Conservation (phyloP, 306 rosid species). For the Argentina anserina region DNA sequence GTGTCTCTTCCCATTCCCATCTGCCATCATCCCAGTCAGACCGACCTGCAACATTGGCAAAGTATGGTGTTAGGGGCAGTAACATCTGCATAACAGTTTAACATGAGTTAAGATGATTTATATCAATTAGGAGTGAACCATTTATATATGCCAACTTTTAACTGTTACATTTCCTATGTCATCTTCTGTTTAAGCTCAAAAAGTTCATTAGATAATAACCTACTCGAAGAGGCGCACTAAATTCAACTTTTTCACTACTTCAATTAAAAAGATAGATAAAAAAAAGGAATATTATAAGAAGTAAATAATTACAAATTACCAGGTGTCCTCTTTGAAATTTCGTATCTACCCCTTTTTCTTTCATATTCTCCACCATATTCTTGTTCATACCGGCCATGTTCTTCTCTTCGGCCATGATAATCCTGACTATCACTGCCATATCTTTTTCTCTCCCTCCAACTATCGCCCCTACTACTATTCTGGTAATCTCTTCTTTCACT, state of each 20-base stretch:
- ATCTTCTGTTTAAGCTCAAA: not conserved
- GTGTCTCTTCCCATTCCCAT: constrained; percentile 98
- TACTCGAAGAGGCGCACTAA: not conserved
- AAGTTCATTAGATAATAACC: not conserved
- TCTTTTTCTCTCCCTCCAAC: constrained; percentile 42
- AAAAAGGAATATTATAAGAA: not conserved
- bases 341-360: constrained; percentile 62
- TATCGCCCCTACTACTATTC: constrained; percentile 46
- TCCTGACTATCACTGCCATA: constrained; percentile 39
- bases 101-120: not conserved
- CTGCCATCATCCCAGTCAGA: constrained; percentile 94
- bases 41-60: constrained; percentile 49
- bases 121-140: not conserved
- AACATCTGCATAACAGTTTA: not conserved
- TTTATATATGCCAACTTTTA: not conserved
- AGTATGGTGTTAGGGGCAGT: constrained; percentile 14
- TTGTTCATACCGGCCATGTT: constrained; percentile 52
- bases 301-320: constrained; percentile 39
- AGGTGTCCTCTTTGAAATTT: constrained; percentile 71
- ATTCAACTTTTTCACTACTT: not conserved
- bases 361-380: constrained; percentile 46
- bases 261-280: not conserved
- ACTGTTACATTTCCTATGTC: not conserved
- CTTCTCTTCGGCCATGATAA: constrained; percentile 54
- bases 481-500: constrained; percentile 52